Percentiles rank a stretch among this genome's conserved stretches.
Conservation (phyloP, 345 rosid genomes). For the Triadica sebifera region DNA sequence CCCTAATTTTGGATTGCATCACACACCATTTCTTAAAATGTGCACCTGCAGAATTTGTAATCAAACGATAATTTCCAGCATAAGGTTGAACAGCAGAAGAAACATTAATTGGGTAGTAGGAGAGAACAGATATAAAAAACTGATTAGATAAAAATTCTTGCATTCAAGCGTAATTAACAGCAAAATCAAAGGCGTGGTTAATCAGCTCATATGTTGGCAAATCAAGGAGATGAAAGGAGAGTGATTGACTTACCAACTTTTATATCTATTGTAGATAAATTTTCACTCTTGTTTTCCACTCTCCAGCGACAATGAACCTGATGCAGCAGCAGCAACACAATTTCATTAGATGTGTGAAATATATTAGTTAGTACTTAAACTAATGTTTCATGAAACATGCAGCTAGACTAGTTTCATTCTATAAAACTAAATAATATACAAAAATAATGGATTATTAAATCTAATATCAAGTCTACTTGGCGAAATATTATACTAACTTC, state of each 20-base stretch:
- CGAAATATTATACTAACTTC: too few species aligned
- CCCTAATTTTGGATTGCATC: slow-evolving; percentile 89
- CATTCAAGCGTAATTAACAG: background rate
- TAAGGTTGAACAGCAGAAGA: too few species aligned
- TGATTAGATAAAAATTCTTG: background rate
- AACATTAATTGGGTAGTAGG: too few species aligned
- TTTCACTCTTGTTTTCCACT: slow-evolving; percentile 59
- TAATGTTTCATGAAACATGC: too few species aligned
- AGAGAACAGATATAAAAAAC: too few species aligned
- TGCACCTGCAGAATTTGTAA: slow-evolving; percentile 51
- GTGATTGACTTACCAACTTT: slow-evolving; percentile 69
- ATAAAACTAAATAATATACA: too few species aligned
- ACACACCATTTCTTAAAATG: slow-evolving; percentile 98
- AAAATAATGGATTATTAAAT: too few species aligned
- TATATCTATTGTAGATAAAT: slow-evolving; percentile 55
- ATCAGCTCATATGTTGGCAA: background rate
- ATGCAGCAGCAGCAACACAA: slow-evolving; percentile 22
- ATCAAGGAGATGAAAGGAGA: background rate
- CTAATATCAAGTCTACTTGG: too few species aligned
- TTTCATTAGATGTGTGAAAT: background rate
- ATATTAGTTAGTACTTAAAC: too few species aligned
- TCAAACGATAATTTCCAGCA: background rate
- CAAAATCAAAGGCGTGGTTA: background rate
- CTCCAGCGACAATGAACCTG: slow-evolving; percentile 91
- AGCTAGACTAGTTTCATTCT: too few species aligned